Evolutionary conservation across 2,329 filamentous ascomycete species (phyloP).

Genomic region (Cladosporium cucumerinum): DNA sequence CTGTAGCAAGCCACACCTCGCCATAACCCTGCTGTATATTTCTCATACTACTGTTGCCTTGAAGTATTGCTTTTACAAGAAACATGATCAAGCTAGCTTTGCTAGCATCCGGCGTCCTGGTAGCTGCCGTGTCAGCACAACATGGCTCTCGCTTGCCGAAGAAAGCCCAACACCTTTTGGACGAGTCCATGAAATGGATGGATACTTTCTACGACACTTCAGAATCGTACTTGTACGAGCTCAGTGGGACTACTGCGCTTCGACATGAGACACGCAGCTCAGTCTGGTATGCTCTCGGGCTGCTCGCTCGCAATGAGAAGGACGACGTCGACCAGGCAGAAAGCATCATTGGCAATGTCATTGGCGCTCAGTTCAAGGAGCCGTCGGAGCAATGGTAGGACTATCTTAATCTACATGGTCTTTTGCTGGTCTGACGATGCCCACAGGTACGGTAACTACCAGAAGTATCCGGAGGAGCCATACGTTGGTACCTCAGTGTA

Average conservation of each 20-base stretch:
- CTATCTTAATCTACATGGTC: background rate
- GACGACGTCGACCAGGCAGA: slow-evolving; percentile 51
- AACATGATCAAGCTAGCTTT: background rate
- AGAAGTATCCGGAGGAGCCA: slow-evolving; percentile 56
- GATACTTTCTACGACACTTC: slow-evolving; percentile 54
- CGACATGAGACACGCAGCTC: slow-evolving; percentile 57
- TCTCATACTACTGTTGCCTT: background rate
- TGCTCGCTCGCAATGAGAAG: slow-evolving; percentile 54
- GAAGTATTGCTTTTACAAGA: background rate
- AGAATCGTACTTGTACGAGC: slow-evolving; percentile 54
- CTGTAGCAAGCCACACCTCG: background rate
- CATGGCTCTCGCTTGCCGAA: background rate
- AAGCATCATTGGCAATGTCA: slow-evolving; percentile 54
- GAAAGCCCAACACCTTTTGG: background rate
- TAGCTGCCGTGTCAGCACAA: slow-evolving; percentile 2
- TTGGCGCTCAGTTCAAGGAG: slow-evolving; percentile 52
- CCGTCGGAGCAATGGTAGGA: slow-evolving; percentile 53
- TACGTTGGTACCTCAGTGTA: slow-evolving; percentile 53
- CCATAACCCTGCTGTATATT: background rate
- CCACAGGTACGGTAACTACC: slow-evolving; percentile 48
- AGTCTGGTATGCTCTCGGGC: slow-evolving; percentile 58
- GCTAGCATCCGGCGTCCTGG: background rate
- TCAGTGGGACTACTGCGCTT: slow-evolving; percentile 45
- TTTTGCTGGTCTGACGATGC: slow-evolving; percentile 29
- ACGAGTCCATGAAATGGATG: slow-evolving; percentile 30